Base-by-base conservation (phyloP, 768 basidiomycete species). In the Kwoniella newhampshirensis region DNA sequence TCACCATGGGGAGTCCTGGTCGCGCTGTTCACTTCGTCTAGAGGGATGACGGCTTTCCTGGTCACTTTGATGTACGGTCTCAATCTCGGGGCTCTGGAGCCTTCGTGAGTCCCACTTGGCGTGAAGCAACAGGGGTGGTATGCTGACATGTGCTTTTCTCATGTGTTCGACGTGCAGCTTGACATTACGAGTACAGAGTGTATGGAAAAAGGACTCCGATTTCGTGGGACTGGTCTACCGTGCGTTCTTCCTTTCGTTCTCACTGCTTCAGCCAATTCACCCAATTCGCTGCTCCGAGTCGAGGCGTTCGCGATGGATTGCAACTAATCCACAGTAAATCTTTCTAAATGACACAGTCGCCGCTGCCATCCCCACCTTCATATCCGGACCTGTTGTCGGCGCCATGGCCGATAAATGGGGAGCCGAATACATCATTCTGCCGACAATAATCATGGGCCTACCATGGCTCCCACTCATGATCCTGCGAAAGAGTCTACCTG, bases 361-460 rank as follows among this genome's bases (percentile, higher is more conserved):
- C 36, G 69, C 66, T n/a, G 42, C 69, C 4, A 62, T 64, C 4
- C 69, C 69, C 2, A 66, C 69, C 1, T 71, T 71, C 59, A 12
- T 66, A 36, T 28, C 54, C 11, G 66, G 63, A 23, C 69, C 69
- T 1, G 46, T 71, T 6, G 50, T 63, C 11, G 69, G 69, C 21
- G 53, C 47, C 4, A 18, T 66, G 17, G 69, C 69, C 17, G 69
- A 71, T 37, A 62, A 61, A 51, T 68, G 40, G 18, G 69, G 69
- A 2, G 26, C 66, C 2, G 63, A 71, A 54, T 61, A 52, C 27
- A 41, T 71, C 41, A 59, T 68, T n/a, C 26, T 57, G 7, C 62
- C 69, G 4, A 43, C 42, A 32, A 36, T 71, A 15, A 15, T 63
- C n/a, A 42, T 66, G 4, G 30, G 54, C 17, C 40, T 67, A 26